Conservation (phyloP, 2,329 filamentous ascomycete genomes). For the Blumeria graminis region DNA sequence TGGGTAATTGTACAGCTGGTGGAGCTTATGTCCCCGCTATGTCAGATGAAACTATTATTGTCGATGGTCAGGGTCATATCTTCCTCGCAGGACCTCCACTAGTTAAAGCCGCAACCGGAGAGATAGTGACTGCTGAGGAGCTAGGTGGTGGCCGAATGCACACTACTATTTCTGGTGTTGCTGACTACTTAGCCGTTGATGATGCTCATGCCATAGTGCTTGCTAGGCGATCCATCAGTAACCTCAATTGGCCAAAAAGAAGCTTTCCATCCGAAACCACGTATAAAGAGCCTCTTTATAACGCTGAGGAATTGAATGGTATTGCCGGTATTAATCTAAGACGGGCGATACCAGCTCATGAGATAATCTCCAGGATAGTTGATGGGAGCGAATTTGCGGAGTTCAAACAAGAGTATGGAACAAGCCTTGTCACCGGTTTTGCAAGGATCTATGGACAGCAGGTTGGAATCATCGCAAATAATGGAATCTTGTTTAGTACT, state of each 20-base stretch:
- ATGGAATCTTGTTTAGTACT: constrained; percentile 80
- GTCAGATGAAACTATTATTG: constrained; percentile 95
- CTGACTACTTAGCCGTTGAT: constrained; percentile 84
- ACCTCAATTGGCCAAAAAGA: constrained; percentile 62
- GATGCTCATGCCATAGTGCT: constrained; percentile 80
- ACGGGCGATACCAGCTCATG: constrained; percentile 61
- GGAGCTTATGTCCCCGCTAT: constrained; percentile 92
- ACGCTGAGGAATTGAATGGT: constrained; percentile 56
- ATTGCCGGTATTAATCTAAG: constrained; percentile 81
- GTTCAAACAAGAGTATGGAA: constrained; percentile 82
- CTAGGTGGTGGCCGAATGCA: constrained; percentile 79
- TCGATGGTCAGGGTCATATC: constrained; percentile 86
- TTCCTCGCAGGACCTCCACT: constrained; percentile 86
- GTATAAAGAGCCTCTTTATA: constrained; percentile 60
- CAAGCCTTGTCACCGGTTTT: constrained; percentile 77
- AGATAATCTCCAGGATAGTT: constrained; percentile 80
- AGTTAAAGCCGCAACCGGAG: constrained; percentile 87
- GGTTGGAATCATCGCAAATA: constrained; percentile 86
- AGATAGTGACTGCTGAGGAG: constrained; percentile 75
- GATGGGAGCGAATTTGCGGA: constrained; percentile 78
- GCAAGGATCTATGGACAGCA: constrained; percentile 72
- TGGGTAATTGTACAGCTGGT: constrained; percentile 91
- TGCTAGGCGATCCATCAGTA: constrained; percentile 58
- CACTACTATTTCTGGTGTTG: constrained; percentile 73
- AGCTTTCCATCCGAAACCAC: constrained; percentile 17